Percentiles rank a stretch among this genome's conserved stretches.
Conservation (phyloP, 2,329 filamentous ascomycete genomes). For the Polytolypa hystricis region DNA sequence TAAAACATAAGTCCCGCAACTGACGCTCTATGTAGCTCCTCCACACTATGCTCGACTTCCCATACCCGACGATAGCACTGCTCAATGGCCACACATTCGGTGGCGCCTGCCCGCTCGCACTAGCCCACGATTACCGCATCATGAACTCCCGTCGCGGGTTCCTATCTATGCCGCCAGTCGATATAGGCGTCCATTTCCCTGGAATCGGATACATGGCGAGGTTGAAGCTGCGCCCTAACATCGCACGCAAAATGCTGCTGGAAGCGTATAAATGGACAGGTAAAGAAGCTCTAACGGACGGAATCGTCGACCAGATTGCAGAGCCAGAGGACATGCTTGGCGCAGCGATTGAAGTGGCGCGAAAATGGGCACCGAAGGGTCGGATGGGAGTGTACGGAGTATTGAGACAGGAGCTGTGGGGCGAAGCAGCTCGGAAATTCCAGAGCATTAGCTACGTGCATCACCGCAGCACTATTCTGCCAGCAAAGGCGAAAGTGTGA, state of each 20-base stretch:
- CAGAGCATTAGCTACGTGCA: constrained; percentile 7
- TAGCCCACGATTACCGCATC: constrained; percentile 27
- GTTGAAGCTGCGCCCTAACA: constrained; percentile 33
- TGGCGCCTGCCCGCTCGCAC: constrained; percentile 27
- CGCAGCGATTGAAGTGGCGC: constrained; percentile 27
- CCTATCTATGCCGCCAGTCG: constrained; percentile 34
- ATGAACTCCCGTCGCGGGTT: constrained; percentile 29
- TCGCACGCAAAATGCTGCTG: constrained; percentile 39
- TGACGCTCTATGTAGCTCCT: constrained; percentile 20
- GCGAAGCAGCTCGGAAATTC: constrained; percentile 6
- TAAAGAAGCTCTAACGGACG: constrained; percentile 33
- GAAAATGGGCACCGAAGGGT: constrained; percentile 19
- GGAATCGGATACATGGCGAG: constrained; percentile 37
- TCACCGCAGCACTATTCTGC: constrained; percentile 5
- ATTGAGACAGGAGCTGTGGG: constrained; percentile 7
- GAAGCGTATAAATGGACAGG: constrained; percentile 40
- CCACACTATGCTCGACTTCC: constrained; percentile 31
- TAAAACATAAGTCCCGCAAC: too few relatives aligned
- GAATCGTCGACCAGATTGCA: constrained; percentile 37
- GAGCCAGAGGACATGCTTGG: constrained; percentile 32
- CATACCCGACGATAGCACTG: constrained; percentile 28
- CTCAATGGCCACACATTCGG: constrained; percentile 31
- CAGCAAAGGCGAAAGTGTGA: constrained; percentile 7
- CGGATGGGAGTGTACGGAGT: constrained; percentile 6
- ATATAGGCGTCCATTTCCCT: constrained; percentile 39